Percentiles rank a stretch among this genome's conserved stretches.
Evolutionary conservation across 805 yeast genomes (phyloP).

Genomic region (Metschnikowia noctiluminum): DNA sequence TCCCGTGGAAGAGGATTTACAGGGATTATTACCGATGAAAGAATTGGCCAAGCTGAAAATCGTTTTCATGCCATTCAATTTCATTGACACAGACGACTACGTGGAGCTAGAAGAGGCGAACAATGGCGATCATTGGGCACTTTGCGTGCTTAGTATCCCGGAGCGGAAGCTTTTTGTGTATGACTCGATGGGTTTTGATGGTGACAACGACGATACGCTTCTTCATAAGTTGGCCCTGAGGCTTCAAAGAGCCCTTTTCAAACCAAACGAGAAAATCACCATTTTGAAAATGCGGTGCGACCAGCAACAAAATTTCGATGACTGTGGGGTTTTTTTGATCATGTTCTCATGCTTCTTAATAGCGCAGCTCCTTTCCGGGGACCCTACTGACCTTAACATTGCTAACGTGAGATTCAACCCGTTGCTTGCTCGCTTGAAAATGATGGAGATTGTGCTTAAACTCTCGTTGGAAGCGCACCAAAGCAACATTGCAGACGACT

Average conservation of each 20-base stretch:
- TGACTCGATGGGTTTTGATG: slow-evolving; percentile 49
- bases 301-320: slow-evolving; percentile 64
- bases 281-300: slow-evolving; percentile 41
- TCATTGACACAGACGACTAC: slow-evolving; percentile 39
- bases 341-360: slow-evolving; percentile 37
- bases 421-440: slow-evolving; percentile 22
- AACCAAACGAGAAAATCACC: slow-evolving; percentile 23
- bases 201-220: slow-evolving; percentile 35
- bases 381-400: slow-evolving; percentile 37
- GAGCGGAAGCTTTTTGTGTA: slow-evolving; percentile 51
- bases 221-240: slow-evolving; percentile 23
- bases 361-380: slow-evolving; percentile 24
- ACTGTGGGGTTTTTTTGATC: slow-evolving; percentile 53
- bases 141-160: slow-evolving; percentile 49
- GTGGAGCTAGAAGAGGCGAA: slow-evolving; percentile 51
- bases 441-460: slow-evolving; percentile 11
- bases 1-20: slow-evolving; percentile 36
- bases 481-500: not conserved
- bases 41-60: slow-evolving; percentile 38
- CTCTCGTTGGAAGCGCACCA: slow-evolving; percentile 3
- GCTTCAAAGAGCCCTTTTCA: slow-evolving; percentile 22
- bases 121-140: slow-evolving; percentile 77
- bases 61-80: slow-evolving; percentile 67
- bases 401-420: slow-evolving; percentile 44
- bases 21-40: slow-evolving; percentile 32